A percentile compares a stretch with the other conserved stretches of the same genome.
phyloP scores from a whole-genome alignment of 2,329 filamentous ascomycete genomes.

The Aspergillus sp. region DNA sequence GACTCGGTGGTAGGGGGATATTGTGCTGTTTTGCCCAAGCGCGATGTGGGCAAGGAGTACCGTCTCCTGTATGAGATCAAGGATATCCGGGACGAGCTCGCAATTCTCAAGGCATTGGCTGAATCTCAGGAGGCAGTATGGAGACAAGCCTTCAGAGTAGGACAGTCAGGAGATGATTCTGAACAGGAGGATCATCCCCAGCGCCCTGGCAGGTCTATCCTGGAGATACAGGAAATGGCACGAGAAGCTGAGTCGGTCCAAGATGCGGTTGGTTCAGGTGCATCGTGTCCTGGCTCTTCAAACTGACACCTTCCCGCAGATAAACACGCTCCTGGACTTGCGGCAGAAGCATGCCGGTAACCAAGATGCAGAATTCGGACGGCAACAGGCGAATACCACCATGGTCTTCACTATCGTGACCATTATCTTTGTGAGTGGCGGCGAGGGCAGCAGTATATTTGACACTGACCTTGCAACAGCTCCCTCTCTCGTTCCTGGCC shows the following conservation, averaged over 20 bases:
- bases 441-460: background rate
- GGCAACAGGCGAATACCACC: slow-evolving; percentile 8
- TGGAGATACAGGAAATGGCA: slow-evolving; percentile 8
- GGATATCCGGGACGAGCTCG: slow-evolving; percentile 15
- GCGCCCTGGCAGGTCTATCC: background rate
- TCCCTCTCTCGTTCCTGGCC: slow-evolving; percentile 11
- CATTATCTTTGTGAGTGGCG: slow-evolving; percentile 9
- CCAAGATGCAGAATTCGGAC: slow-evolving; percentile 7
- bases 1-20: background rate
- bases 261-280: slow-evolving; percentile 2
- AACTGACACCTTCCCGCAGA: background rate
- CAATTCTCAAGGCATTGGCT: slow-evolving; percentile 11
- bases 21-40: slow-evolving; percentile 1
- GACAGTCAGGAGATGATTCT: background rate
- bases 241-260: slow-evolving; percentile 8
- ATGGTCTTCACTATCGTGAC: slow-evolving; percentile 13
- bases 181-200: slow-evolving; percentile 1
- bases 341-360: slow-evolving; percentile 13
- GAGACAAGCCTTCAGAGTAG: slow-evolving; percentile 3
- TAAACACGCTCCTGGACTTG: slow-evolving; percentile 7
- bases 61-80: slow-evolving; percentile 13
- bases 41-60: slow-evolving; percentile 5
- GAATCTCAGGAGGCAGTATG: slow-evolving; percentile 8
- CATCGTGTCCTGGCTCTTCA: background rate
- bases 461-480: background rate